Evolutionary conservation across 2,329 filamentous ascomycete species (phyloP), one percentile per base, ranked within the genome.

Genomic region (Cladophialophora bantiana): DNA sequence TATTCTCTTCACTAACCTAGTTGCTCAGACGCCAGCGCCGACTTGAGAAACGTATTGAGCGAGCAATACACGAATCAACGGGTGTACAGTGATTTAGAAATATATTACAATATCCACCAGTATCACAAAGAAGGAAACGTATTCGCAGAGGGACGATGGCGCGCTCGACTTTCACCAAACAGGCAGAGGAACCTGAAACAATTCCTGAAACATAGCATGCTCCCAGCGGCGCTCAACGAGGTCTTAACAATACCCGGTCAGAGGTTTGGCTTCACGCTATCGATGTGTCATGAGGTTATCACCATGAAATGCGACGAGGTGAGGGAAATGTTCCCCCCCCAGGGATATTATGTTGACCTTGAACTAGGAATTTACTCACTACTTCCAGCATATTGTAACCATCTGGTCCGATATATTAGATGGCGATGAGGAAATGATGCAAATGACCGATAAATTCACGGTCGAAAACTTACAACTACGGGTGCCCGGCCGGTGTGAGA

Each of bases 111-210:
- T 36, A 36, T 57, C 10, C 26, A 15, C 12, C 7, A 57, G 7
- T 57, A 57, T 26, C 20, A 57, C 18, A n/a, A 32, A 31, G 26
- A 57, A 36, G 54, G 54, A 26, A n/a, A 57, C n/a, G 54, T 57
- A 32, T 57, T 34, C 54, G 54, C 54, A 10, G 54, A 57, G n/a
- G 54, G 20, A 57, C 54, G 54, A 10, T 57, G 54, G 54, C 54
- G 54, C 20, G 54, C 54, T 7, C 54, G 54, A 31, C 54, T 57
- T 34, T 57, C 54, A 32, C 26, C 7, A 31, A 57, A 57, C 26
- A 31, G 34, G 7, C 54, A 57, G 54, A 57, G 7, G n/a, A 57
- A 34, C 10, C 34, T 57, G 20, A 57, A 12, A 2, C 54, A 57
- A 36, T 57, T 57, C 54, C 13, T 57, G 9, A 57, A 36, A 31